Evolutionary conservation across 2,329 filamentous ascomycete genomes (phyloP).

Genomic region (Pestalotiopsis sp.): DNA sequence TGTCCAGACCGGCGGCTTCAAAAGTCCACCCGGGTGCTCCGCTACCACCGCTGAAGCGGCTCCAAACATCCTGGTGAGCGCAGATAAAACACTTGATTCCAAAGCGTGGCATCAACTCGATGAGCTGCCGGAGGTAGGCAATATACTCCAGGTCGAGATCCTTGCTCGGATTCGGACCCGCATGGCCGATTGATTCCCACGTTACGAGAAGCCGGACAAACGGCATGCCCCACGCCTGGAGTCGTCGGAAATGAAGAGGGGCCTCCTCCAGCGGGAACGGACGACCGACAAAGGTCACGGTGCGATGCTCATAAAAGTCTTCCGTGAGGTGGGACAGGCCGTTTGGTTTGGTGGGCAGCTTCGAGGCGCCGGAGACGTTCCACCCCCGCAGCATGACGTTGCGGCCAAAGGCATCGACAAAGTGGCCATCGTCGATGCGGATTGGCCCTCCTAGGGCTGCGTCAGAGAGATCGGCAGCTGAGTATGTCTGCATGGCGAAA

Average conservation of each 20-base stretch:
- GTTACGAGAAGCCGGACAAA: conserved; percentile 41
- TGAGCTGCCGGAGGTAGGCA: conserved; percentile 34
- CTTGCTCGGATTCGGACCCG: conserved; percentile 29
- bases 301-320: conserved; percentile 39
- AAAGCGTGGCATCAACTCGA: conserved; percentile 37
- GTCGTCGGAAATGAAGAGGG: conserved; percentile 36
- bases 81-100: conserved; percentile 43
- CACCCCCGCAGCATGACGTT: conserved; percentile 40
- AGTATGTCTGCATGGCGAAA: conserved; percentile 3
- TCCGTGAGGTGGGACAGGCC: conserved; percentile 39
- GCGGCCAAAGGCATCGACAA: conserved; percentile 37
- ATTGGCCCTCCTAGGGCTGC: conserved; percentile 34
- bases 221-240: conserved; percentile 39
- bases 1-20: conserved; percentile 38
- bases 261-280: conserved; percentile 39
- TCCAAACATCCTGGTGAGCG: conserved; percentile 44
- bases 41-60: conserved; percentile 40
- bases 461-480: conserved; percentile 35
- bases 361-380: conserved; percentile 41
- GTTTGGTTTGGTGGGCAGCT: conserved; percentile 36
- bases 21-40: conserved; percentile 44
- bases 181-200: conserved; percentile 40
- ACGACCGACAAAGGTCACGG: conserved; percentile 38
- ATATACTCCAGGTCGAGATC: conserved; percentile 40
- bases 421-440: conserved; percentile 27